A percentile compares a stretch with the other conserved stretches of the same genome.
phyloP scores from a whole-genome alignment of 306 rosid species.

The Prosopis cineraria region DNA sequence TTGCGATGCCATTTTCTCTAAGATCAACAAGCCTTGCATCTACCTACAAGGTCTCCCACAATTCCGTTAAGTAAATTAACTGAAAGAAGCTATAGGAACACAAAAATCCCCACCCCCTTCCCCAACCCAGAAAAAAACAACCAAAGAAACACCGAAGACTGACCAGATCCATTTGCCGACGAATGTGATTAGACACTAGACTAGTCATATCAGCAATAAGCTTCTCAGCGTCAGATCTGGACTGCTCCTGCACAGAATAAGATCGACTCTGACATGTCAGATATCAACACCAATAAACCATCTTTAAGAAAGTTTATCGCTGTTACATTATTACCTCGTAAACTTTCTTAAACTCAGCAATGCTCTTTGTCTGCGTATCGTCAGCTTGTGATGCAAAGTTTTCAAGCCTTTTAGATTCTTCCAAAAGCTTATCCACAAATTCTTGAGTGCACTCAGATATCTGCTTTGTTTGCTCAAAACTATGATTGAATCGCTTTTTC shows the following conservation, averaged over 20 bases:
- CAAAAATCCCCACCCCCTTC: not conserved
- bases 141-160: slow-evolving; percentile 26
- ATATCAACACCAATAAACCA: not conserved
- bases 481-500: slow-evolving; percentile 61
- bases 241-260: slow-evolving; percentile 67
- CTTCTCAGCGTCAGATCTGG: slow-evolving; percentile 81
- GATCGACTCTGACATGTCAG: slow-evolving; percentile 28
- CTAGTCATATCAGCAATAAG: slow-evolving; percentile 81
- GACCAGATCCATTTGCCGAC: slow-evolving; percentile 83
- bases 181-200: slow-evolving; percentile 68
- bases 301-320: not conserved
- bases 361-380: slow-evolving; percentile 57
- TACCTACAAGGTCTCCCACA: slow-evolving; percentile 57
- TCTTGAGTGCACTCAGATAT: slow-evolving; percentile 76
- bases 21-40: slow-evolving; percentile 73
- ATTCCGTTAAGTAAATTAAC: not conserved
- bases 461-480: slow-evolving; percentile 62
- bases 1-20: slow-evolving; percentile 60
- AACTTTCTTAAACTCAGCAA: slow-evolving; percentile 79
- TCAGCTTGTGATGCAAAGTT: slow-evolving; percentile 54
- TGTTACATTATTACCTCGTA: slow-evolving; percentile 58
- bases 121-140: not conserved
- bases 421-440: slow-evolving; percentile 60
- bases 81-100: not conserved
- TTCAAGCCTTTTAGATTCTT: slow-evolving; percentile 71